Conservation (phyloP, 2,329 filamentous ascomycete species). For the Colletotrichum orbiculare region DNA sequence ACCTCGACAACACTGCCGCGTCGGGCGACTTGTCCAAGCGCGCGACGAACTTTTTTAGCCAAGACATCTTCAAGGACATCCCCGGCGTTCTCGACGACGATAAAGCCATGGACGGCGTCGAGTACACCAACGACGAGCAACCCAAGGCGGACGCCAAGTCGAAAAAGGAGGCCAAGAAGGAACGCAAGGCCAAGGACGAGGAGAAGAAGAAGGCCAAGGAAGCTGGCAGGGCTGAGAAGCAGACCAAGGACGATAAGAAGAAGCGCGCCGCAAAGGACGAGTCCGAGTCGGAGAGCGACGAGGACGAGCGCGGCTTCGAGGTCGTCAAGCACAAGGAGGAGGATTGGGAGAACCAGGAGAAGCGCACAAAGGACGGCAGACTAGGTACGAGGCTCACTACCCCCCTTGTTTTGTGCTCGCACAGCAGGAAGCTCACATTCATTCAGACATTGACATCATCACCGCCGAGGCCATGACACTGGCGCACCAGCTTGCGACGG, state of each 20-base stretch:
- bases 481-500: constrained; percentile 89
- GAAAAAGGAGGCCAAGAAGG: constrained; percentile 38
- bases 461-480: constrained; percentile 99
- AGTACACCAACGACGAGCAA: constrained; percentile 39
- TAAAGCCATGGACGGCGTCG: constrained; percentile 47
- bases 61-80: constrained; percentile 92
- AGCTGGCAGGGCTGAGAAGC: constrained; percentile 39
- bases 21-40: constrained; percentile 79
- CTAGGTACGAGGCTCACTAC: constrained; percentile 56
- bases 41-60: constrained; percentile 90
- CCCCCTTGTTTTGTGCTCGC: neutral
- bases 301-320: constrained; percentile 67
- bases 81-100: constrained; percentile 70
- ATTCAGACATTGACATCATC: constrained; percentile 91
- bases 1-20: constrained; percentile 56
- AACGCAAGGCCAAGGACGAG: constrained; percentile 41
- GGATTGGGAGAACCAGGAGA: constrained; percentile 75
- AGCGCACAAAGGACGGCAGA: constrained; percentile 71
- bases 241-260: constrained; percentile 48
- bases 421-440: constrained; percentile 37
- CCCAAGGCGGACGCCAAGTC: constrained; percentile 33
- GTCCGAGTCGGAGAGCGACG: constrained; percentile 47
- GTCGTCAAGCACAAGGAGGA: constrained; percentile 67
- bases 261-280: constrained; percentile 50
- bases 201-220: constrained; percentile 44